Percentiles rank a stretch among this genome's conserved stretches.
These are phyloP conservation scores for Clonostachys rhizophaga DNA, from an alignment of 2,329 filamentous ascomycete genomes.

Conservation along the genomic window DNA sequence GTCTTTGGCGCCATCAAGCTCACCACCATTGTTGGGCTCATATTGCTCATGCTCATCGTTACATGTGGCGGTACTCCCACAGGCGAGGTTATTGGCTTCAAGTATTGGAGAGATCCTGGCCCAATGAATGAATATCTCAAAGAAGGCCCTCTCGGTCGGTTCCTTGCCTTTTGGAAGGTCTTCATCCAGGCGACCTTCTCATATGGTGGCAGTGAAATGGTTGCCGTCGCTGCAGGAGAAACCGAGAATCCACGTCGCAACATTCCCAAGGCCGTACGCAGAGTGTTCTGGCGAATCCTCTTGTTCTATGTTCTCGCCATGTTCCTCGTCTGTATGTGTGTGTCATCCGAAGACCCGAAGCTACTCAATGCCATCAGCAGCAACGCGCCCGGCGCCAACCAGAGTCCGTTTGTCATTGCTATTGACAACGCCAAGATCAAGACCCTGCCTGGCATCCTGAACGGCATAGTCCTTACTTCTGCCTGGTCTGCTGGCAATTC, in stretches of 20 bases:
- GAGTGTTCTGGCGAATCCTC: conserved; percentile 26
- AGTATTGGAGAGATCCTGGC: conserved; percentile 36
- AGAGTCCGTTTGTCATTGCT: conserved; percentile 55
- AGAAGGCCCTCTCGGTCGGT: conserved; percentile 27
- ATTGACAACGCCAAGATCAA: conserved; percentile 41
- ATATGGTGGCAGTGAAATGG: conserved; percentile 35
- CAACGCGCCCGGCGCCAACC: conserved; percentile 27
- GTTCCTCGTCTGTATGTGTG: conserved; percentile 28
- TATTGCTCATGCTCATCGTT: conserved; percentile 43
- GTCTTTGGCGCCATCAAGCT: conserved; percentile 42
- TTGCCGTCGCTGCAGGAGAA: conserved; percentile 28
- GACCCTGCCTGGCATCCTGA: conserved; percentile 44
- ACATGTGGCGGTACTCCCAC: conserved; percentile 38
- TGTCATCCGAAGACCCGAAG: conserved; percentile 25
- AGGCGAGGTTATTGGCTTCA: conserved; percentile 36
- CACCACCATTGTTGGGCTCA: conserved; percentile 40
- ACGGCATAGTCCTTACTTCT: conserved; percentile 52
- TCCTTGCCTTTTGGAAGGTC: conserved; percentile 36
- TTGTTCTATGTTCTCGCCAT: conserved; percentile 29
- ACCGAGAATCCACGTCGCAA: conserved; percentile 26
- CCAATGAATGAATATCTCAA: conserved; percentile 34
- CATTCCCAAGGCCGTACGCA: conserved; percentile 23
- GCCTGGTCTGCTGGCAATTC: conserved; percentile 56
- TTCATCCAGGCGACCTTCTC: conserved; percentile 43
- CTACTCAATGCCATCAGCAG: conserved; percentile 43